These are phyloP conservation scores for Gossypium herbaceum DNA, from an alignment of 345 rosid genomes.

Conservation along the genomic window DNA sequence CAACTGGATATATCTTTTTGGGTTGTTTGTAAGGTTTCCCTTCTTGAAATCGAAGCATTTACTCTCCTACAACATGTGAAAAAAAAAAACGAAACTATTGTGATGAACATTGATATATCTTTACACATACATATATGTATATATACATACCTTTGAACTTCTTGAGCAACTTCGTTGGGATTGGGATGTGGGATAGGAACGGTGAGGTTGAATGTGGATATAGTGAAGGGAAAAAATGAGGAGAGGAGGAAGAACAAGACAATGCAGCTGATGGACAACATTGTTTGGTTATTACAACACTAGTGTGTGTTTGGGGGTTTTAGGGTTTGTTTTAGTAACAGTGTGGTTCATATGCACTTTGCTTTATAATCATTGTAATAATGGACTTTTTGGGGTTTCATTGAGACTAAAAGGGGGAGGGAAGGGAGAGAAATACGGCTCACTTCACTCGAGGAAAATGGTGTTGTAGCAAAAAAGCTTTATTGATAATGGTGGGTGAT, in stretches of 20 bases:
- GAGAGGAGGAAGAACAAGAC: conserved; percentile 35
- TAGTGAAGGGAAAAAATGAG: conserved; percentile 32
- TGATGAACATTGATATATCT: too few relatives aligned
- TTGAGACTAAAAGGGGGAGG: background rate
- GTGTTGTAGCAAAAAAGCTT: background rate
- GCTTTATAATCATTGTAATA: conserved; percentile 5
- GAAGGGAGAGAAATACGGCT: background rate
- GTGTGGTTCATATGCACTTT: background rate
- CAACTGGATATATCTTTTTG: conserved; percentile 44
- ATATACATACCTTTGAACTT: conserved; percentile 60
- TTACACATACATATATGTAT: background rate
- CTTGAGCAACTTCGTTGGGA: conserved; percentile 74
- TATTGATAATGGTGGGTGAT: background rate
- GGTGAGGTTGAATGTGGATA: conserved; percentile 53
- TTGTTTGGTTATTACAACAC: conserved; percentile 12
- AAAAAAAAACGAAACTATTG: background rate
- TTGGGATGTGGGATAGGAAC: conserved; percentile 60
- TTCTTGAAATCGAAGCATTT: conserved; percentile 74
- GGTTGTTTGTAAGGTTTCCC: conserved; percentile 42
- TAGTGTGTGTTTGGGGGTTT: background rate
- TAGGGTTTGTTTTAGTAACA: background rate
- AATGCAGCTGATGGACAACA: conserved; percentile 50
- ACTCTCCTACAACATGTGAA: conserved; percentile 51
- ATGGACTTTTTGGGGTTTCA: conserved; percentile 11
- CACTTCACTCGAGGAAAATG: conserved; percentile 4